Conservation (phyloP, 2,329 filamentous ascomycete genomes). For the Colletotrichum higginsianum region DNA sequence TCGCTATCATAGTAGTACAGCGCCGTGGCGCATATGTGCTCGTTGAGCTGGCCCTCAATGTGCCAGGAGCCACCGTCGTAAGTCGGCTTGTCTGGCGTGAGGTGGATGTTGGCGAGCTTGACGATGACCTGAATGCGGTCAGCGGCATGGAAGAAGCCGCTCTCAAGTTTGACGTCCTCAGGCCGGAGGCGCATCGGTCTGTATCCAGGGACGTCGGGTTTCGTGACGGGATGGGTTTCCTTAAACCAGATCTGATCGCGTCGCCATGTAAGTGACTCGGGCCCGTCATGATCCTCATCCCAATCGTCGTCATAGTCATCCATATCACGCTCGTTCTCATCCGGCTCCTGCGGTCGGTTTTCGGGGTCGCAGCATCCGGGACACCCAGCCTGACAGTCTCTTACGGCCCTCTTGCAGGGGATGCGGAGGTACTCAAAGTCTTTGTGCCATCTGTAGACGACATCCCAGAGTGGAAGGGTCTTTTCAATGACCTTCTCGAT, state of each 20-base stretch:
- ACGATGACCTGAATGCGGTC: constrained; percentile 72
- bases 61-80: constrained; percentile 71
- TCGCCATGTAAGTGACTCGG: constrained; percentile 35
- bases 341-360: constrained; percentile 47
- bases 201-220: constrained; percentile 34
- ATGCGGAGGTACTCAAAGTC: constrained; percentile 50
- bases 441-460: constrained; percentile 51
- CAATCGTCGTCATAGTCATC: constrained; percentile 41
- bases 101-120: constrained; percentile 73
- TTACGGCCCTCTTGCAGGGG: constrained; percentile 20
- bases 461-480: constrained; percentile 63
- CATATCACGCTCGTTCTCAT: constrained; percentile 44
- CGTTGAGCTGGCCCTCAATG: constrained; percentile 70
- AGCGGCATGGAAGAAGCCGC: constrained; percentile 49
- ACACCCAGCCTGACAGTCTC: constrained; percentile 45
- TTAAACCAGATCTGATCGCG: constrained; percentile 49
- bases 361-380: neutral
- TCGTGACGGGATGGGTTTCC: constrained; percentile 45
- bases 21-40: constrained; percentile 75
- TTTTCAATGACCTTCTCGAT: constrained; percentile 59
- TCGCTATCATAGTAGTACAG: constrained; percentile 74
- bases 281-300: constrained; percentile 30
- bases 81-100: constrained; percentile 69
- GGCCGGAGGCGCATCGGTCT: constrained; percentile 8
- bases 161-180: constrained; percentile 46